phyloP scores from a whole-genome alignment of 345 rosid genomes.

The Eucalyptus paniculata region DNA sequence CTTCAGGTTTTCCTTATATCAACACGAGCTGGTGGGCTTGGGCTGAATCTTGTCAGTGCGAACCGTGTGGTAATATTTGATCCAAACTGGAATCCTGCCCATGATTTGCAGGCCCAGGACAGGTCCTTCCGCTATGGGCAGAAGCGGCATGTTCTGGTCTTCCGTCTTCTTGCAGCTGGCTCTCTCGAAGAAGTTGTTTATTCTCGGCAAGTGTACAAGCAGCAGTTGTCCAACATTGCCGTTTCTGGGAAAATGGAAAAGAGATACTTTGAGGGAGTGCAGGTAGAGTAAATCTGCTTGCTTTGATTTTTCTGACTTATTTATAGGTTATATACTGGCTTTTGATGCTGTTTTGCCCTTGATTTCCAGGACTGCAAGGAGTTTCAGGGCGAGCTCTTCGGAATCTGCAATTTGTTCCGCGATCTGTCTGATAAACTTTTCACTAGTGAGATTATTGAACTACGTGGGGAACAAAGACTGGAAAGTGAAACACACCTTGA shows the following conservation, averaged over 20 bases:
- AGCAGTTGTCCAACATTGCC: slow-evolving; percentile 95
- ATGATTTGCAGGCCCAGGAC: slow-evolving; percentile 92
- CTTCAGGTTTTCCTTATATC: slow-evolving; percentile 93
- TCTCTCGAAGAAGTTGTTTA: slow-evolving; percentile 88
- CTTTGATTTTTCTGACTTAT: background rate
- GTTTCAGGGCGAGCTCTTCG: slow-evolving; percentile 91
- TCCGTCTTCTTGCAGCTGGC: slow-evolving; percentile 92
- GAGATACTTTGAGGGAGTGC: slow-evolving; percentile 92
- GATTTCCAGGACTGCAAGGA: slow-evolving; percentile 74
- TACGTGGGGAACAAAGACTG: slow-evolving; percentile 24
- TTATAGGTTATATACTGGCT: background rate
- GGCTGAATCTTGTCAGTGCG: slow-evolving; percentile 93
- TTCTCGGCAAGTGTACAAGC: slow-evolving; percentile 91
- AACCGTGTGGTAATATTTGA: slow-evolving; percentile 94
- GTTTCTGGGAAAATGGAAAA: slow-evolving; percentile 91
- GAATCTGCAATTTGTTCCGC: slow-evolving; percentile 82
- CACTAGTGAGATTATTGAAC: slow-evolving; percentile 72
- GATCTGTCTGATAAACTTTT: slow-evolving; percentile 87
- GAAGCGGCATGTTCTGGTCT: slow-evolving; percentile 89
- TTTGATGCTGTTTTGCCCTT: background rate
- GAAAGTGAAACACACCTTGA: background rate
- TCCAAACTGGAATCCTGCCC: slow-evolving; percentile 97
- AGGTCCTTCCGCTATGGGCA: slow-evolving; percentile 95
- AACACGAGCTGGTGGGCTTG: slow-evolving; percentile 97
- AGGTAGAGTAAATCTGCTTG: slow-evolving; percentile 21